Evolutionary conservation across 306 rosid species (phyloP), one percentile per base, ranked within the genome.

Genomic region (Vigna nakashimae): DNA sequence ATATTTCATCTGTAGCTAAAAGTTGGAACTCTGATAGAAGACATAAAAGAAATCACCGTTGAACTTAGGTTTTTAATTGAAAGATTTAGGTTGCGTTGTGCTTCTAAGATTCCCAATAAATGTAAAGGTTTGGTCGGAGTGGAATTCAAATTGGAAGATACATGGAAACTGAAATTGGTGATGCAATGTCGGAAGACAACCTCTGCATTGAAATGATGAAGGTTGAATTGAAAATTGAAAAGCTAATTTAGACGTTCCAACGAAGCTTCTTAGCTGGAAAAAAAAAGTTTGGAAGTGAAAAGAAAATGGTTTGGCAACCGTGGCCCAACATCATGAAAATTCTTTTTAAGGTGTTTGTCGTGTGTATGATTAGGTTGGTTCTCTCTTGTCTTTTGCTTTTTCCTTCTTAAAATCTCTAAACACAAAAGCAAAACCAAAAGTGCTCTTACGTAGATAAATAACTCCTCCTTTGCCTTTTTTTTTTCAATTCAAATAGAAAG

Each of bases 241-340:
- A 71, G 79, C 1, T 43, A 14, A 72, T 49, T 80, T 65, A 64
- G 36, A 62, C 78, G 81, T 75, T 80, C 74, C 58, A 79, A 52
- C 58, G 64, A 82, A 75, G 78, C 59, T 79, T 82, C 78, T 62
- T 80, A 77, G 91, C 88, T 77, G 82, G 78, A 80, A 74, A 79
- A 63, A 6, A 36, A 46, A 62, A 69, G 71, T 11, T 3, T 36
- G 24, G 24, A 46, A 14, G 70, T n/a, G 62, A 82, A 63, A 65
- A 34, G 52, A 71, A 32, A 77, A 17, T 77, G 46, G 72, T 24
- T 72, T 73, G 76, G 59, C 65, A 75, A 59, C 28, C 69, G 52
- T 73, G 79, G 36, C 74, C 59, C 74, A 80, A 52, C 70, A 66
- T 52, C 67, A 15, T 60, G 16, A 59, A 10, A 81, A 28, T 75